A percentile compares a stretch with the other conserved stretches of the same genome.
These are phyloP conservation scores for Leishmania braziliensis DNA, from an alignment of 208 protist genomes.

Conservation along the genomic window DNA sequence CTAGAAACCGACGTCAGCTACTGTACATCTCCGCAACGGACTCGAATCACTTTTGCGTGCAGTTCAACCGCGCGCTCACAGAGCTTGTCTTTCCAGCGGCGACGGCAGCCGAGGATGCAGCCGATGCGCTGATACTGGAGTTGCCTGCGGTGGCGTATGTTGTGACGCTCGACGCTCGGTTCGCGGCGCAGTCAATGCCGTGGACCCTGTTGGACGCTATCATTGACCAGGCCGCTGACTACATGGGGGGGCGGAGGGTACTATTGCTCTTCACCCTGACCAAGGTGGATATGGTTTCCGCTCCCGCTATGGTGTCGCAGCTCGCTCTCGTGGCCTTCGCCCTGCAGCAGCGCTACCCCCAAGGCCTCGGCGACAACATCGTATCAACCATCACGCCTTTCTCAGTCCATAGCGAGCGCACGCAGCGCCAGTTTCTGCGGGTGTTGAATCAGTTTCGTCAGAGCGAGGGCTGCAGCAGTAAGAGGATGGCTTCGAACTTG, in stretches of 20 bases:
- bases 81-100: conserved; percentile 68
- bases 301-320: conserved; percentile 73
- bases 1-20: conserved; percentile 54
- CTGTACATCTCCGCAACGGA: conserved; percentile 65
- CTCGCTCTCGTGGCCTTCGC: conserved; percentile 69
- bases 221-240: conserved; percentile 50
- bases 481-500: conserved; percentile 71
- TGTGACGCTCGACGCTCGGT: conserved; percentile 83
- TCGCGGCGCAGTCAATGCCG: conserved; percentile 79
- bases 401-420: conserved; percentile 67
- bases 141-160: conserved; percentile 76
- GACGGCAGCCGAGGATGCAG: background rate
- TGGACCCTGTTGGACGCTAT: conserved; percentile 85
- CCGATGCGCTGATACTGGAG: conserved; percentile 36
- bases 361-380: conserved; percentile 44
- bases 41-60: conserved; percentile 71
- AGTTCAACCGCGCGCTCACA: conserved; percentile 72
- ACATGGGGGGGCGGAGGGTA: conserved; percentile 62
- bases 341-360: conserved; percentile 60
- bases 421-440: conserved; percentile 55
- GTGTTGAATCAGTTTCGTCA: conserved; percentile 71
- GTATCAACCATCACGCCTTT: conserved; percentile 59
- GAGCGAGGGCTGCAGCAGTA: conserved; percentile 51
- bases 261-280: conserved; percentile 83
- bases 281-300: conserved; percentile 80